Base-by-base conservation (phyloP, 2,329 filamentous ascomycete species). In the Rhynchosporium graminicola region DNA sequence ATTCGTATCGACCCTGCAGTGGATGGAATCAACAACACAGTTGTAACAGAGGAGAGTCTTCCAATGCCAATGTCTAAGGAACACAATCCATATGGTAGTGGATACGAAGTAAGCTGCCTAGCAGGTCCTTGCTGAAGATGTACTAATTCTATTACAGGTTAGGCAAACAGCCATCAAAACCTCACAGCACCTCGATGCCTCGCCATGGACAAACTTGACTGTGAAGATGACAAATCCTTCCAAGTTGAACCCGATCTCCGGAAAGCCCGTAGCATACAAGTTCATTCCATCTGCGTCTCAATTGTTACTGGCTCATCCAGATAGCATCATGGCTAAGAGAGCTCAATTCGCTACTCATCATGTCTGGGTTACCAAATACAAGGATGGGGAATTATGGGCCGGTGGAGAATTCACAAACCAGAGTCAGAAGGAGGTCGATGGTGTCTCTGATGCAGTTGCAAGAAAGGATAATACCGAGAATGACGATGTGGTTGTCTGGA, bases 391-490 rank as follows among this genome's bases (percentile, higher is more conserved):
- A 60, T 65, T 74, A 26, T 75, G 68, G 65, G 74, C 74, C 20
- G 72, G 69, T 38, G 74, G 74, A 28, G 69, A 72, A 58, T 75
- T 72, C 59, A 75, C 74, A 13, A 74, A 74, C 60, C 73, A 74
- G 61, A 73, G 72, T 47, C 60, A 69, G 57, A 67, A 67, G 40
- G 69, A 70, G 59, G 40, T 64, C 20, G 63, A 68, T 62, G 70
- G 69, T 43, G 69, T 71, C 38, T 52, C 70, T 91, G 90, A 96
- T 77, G 80, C 81, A 57, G 91, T 96, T 73, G 85, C 90, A 65
- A 87, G 96, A 77, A 83, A 90, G 2, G 92, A 97, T 78, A 92
- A 96, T 0, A 91, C 92, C 0, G 92, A 97, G 74, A 96, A 92
- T 8, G 92, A 88, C 0, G 92, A 92, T 70, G 88, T 91, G 69